Evolutionary conservation across 768 basidiomycete species (phyloP), one percentile per base, ranked within the genome.

Genomic region (Lactarius pseudohatsudake): DNA sequence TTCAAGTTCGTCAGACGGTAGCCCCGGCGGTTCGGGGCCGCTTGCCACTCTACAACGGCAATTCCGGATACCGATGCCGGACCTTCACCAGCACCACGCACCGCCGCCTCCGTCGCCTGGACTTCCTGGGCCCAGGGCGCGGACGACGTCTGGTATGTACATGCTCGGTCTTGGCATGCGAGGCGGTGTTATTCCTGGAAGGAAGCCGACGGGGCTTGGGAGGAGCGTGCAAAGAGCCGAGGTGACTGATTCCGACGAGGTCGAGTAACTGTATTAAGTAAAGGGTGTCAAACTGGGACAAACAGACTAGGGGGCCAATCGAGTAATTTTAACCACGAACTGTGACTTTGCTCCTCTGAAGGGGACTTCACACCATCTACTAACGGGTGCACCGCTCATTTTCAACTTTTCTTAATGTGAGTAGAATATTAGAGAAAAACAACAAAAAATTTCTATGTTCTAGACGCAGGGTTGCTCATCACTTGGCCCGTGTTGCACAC

Each of bases 101-200:
- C 47, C 56, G 22, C 64, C 36, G 57, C 72, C 71, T 54, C 34
- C 66, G 32, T 64, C 72, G 7, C 65, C 73, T 6, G 69, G 68
- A 26, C 73, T 73, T 11, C 71, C 68, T 10, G 56, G 75, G 16
- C 73, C 77, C 43, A 77, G 80, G 47, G 75, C 81, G 40, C 79
- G 86, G 69, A 84, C 84, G 34, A 75, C 84, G 22, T 87, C 87
- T 28, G 79, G 83, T 64, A 85, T 88, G 84, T 87, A 87, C 72
- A 82, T 84, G 78, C 74, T 89, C 1, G 87, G 86, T 4, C 72
- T 87, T 18, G 86, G 88, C 30, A 75, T 81, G 61, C 77, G 81
- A 28, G 61, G 63, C 1, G 38, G 64, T 5, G 54, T 55, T 15
- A 32, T 61, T 20, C 55, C 62, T 26, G 38, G 40, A 20, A 67